A percentile compares a stretch with the other conserved stretches of the same genome.
These are phyloP conservation scores for Melastoma candidum DNA, from an alignment of 441 rosid genomes.

Conservation along the genomic window DNA sequence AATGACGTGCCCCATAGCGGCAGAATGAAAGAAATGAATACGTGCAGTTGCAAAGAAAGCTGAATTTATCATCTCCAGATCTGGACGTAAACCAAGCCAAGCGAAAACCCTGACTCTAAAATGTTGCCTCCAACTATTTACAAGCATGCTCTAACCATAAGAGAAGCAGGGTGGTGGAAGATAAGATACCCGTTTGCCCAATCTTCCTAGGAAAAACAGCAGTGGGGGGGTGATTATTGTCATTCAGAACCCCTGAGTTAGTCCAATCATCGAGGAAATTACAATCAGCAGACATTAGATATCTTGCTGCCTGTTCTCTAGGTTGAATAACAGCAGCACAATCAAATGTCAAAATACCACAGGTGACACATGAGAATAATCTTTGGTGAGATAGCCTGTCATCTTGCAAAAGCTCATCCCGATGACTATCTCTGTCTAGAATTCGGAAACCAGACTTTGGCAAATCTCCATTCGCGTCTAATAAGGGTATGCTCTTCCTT, in stretches of 20 bases:
- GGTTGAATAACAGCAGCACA: slow-evolving; percentile 90
- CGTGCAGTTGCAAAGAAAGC: no score
- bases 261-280: slow-evolving; percentile 85
- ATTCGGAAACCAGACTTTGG: slow-evolving; percentile 12
- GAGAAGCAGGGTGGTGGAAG: no score
- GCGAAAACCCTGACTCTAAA: no score
- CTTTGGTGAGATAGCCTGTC: slow-evolving; percentile 75
- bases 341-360: slow-evolving; percentile 84
- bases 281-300: slow-evolving; percentile 90
- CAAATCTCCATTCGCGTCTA: slow-evolving; percentile 22
- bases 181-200: slow-evolving; percentile 6
- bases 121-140: no score
- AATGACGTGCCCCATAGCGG: no score
- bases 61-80: no score
- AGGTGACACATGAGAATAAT: slow-evolving; percentile 82
- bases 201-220: slow-evolving; percentile 20
- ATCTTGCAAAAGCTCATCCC: slow-evolving; percentile 23
- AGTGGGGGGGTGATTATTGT: slow-evolving; percentile 16
- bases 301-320: slow-evolving; percentile 67
- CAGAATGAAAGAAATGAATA: no score
- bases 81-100: no score
- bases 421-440: slow-evolving; percentile 18
- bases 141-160: no score
- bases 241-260: slow-evolving; percentile 37
- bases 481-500: slow-evolving; percentile 30